Evolutionary conservation across 148 eudicot genomes (phyloP), one percentile per base, ranked within the genome.

Genomic region (Arctostaphylos glauca): DNA sequence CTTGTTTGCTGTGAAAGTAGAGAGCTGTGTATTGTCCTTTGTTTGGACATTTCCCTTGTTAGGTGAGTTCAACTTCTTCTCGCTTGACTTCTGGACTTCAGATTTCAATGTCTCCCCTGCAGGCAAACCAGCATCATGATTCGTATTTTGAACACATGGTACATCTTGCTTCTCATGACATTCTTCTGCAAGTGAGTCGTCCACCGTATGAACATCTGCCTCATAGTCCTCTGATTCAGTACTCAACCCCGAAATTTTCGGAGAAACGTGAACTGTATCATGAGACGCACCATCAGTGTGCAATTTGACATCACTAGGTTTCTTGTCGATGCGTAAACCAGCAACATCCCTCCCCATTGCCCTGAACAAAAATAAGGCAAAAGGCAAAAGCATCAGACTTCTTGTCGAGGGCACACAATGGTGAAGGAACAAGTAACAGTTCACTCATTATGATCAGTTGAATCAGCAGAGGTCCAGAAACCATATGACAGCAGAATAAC

Each of bases 291-390:
- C 89, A 80, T 88, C 89, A 46, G 96, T 88, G 83, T 86, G 89
- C 16, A 78, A 85, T 83, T 86, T 93, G 77, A 87, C 84, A 82
- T 71, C 54, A 84, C 84, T 76, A 73, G 90, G 83, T 78, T 85
- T 89, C 81, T 85, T 85, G 74, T 89, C 98, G 16, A 71, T 54
- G 49, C 89, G 90, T 84, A 91, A 73, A 76, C 95, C 93, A 62
- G 93, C 81, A 83, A 93, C 86, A 75, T 94, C 94, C 83, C 97
- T 93, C 80, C 95, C 98, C 99, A 96, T 94, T 76, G 60, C 85
- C 88, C 99, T 94, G 91, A 88, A 84, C 7, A 77, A 87, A 80
- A 83, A 16, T 66, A 66, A 6, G 43, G 16, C 44, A 25, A 62
- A 38, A 73, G 49, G 59, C 21, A 43, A 76, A 59, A 44, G 54